Evolutionary conservation across 139 green algal genomes (phyloP), one percentile per base, ranked within the genome.

Genomic region (Spirogloea muscicola): DNA sequence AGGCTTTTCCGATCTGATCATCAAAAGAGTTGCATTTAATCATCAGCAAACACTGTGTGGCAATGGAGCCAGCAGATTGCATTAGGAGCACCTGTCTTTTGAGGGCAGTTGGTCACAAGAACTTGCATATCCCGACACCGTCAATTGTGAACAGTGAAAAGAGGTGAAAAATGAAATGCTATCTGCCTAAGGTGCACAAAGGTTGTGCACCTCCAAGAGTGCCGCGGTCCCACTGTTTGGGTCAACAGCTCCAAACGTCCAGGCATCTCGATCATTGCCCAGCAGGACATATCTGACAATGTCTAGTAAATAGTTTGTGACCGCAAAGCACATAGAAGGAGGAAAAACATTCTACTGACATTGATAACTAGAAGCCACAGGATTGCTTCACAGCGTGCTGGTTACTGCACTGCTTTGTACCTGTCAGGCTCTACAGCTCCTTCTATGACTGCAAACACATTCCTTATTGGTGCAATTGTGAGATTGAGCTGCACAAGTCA

Each of bases 201-300:
- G n/a, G n/a, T n/a, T n/a, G n/a, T n/a, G n/a, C 41, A 81, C 74
- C 55, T 77, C 61, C 10, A 82, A 52, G 21, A 82, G 61, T 29
- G 27, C 42, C 3, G 75, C 60, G 1, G 75, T 82, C 33, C 75
- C 75, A 31, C 68, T 80, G 69, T 79, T 82, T 36, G 75, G 75
- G 33, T 82, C 75, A 1, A 44, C 75, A 25, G 75, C 75, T 5
- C 75, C 75, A 65, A 80, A 82, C 18, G 29, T 39, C 75, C 75
- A 82, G 34, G 75, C 75, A 34, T 82, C 75, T 25, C 75, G 34
- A 40, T 82, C 68, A 68, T 82, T 82, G 58, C 75, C 75, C 40
- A 82, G 21, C 25, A 82, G 6, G 68, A 82, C 75, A 58, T 82
- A 82, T 34, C 74, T 82, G 74, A n/a, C 46, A 55, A 21, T 55